Conservation (phyloP, 2,329 filamentous ascomycete genomes). For the Claviceps digitariae region DNA sequence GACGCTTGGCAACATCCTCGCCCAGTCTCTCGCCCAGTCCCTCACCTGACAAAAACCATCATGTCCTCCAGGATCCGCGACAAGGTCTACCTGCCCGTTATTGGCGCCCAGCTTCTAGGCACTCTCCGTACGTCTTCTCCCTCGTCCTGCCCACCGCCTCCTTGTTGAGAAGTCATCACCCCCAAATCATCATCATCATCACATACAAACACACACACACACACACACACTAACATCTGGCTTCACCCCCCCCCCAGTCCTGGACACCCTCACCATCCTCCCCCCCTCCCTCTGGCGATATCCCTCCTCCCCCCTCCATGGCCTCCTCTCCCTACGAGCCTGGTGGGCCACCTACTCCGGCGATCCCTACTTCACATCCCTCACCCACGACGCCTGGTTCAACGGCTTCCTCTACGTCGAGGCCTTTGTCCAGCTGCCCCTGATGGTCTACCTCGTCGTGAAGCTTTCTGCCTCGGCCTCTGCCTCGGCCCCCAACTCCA, state of each 20-base stretch:
- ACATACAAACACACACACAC: not conserved
- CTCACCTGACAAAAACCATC: not conserved
- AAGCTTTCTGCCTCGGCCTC: constrained; percentile 17
- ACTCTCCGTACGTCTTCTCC: constrained; percentile 21
- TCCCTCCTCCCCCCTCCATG: constrained; percentile 31
- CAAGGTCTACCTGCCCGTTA: constrained; percentile 22
- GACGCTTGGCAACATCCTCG: too few relatives aligned
- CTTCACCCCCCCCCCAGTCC: constrained; percentile 20
- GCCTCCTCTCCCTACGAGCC: constrained; percentile 29
- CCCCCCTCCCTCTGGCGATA: constrained; percentile 30
- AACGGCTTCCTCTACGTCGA: constrained; percentile 36
- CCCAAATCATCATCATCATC: not conserved
- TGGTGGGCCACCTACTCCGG: constrained; percentile 35
- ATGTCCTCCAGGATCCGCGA: constrained; percentile 14
- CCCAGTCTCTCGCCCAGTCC: too few relatives aligned
- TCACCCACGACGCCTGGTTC: constrained; percentile 33
- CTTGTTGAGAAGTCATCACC: too few relatives aligned
- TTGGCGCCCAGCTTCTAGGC: constrained; percentile 20
- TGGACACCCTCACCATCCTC: constrained; percentile 41
- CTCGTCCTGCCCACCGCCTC: not conserved
- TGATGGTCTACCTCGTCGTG: constrained; percentile 32
- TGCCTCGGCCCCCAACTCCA: constrained; percentile 13
- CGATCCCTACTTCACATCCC: constrained; percentile 36
- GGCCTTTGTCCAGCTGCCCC: constrained; percentile 35
- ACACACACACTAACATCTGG: not conserved